Evolutionary conservation across 495 filamentous ascomycete genomes (phyloP).

Genomic region (Bathelium albidoporum): DNA sequence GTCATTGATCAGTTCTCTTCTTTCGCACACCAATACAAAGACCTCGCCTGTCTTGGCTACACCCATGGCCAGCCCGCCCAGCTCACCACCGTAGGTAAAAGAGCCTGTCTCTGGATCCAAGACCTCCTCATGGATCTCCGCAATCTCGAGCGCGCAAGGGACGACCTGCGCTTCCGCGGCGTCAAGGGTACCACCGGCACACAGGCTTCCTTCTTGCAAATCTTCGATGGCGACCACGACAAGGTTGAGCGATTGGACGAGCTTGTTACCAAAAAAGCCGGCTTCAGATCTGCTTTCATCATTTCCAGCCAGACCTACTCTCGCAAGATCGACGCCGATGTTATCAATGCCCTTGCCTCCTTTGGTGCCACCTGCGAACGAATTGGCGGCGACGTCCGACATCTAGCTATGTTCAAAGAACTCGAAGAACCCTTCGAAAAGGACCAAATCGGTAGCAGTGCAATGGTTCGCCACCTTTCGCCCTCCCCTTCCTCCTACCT

Average conservation of each 20-base stretch:
- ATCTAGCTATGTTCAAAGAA: conserved; percentile 69
- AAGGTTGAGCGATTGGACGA: conserved; percentile 68
- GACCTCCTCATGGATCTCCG: conserved; percentile 80
- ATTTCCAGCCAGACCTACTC: conserved; percentile 75
- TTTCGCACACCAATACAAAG: conserved; percentile 73
- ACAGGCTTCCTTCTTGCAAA: conserved; percentile 68
- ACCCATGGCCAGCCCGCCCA: conserved; percentile 73
- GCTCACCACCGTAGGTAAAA: conserved; percentile 74
- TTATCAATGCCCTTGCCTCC: conserved; percentile 68
- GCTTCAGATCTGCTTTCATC: conserved; percentile 62
- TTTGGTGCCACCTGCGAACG: conserved; percentile 75
- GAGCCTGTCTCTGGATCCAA: conserved; percentile 75
- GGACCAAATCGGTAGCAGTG: conserved; percentile 52
- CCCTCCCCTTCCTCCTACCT: conserved; percentile 8
- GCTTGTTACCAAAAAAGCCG: conserved; percentile 73
- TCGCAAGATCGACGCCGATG: conserved; percentile 72
- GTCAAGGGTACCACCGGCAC: conserved; percentile 72
- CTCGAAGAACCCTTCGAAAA: conserved; percentile 90
- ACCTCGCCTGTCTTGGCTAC: conserved; percentile 57
- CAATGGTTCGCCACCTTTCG: conserved; percentile 31
- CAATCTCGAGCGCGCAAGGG: conserved; percentile 64
- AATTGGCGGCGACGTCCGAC: conserved; percentile 65
- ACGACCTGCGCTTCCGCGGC: conserved; percentile 73
- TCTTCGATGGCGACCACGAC: conserved; percentile 68
- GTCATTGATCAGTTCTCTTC: conserved; percentile 68